Evolutionary conservation across 2,329 filamentous ascomycete genomes (phyloP).

Genomic region (Lasiodiplodia citricola): DNA sequence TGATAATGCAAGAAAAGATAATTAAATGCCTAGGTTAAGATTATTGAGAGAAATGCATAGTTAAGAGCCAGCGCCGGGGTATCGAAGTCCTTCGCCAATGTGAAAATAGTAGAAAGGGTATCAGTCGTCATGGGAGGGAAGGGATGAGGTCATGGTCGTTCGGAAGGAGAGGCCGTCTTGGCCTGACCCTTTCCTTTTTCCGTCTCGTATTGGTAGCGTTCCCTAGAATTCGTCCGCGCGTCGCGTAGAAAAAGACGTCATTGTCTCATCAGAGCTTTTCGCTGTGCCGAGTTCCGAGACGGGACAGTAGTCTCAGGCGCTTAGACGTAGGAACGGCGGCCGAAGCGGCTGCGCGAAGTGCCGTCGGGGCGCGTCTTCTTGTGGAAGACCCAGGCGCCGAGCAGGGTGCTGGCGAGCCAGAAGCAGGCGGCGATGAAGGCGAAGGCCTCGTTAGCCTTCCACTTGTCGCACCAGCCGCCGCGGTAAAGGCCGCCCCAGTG

Average conservation of each 20-base stretch:
- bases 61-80: slow-evolving; percentile 6
- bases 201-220: not conserved
- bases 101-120: slow-evolving; percentile 12
- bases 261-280: slow-evolving; percentile 1
- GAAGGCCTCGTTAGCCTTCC: slow-evolving; percentile 75
- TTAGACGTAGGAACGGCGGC: slow-evolving; percentile 30
- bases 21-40: not conserved
- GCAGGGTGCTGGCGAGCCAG: slow-evolving; percentile 69
- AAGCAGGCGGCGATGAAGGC: slow-evolving; percentile 72
- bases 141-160: not conserved
- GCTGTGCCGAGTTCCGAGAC: slow-evolving; percentile 8
- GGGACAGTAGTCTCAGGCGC: not conserved
- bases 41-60: not conserved
- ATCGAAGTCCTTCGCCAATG: not conserved
- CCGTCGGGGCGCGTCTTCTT: slow-evolving; percentile 29
- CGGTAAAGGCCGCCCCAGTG: slow-evolving; percentile 62
- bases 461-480: slow-evolving; percentile 66
- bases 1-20: not conserved
- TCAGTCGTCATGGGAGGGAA: not conserved
- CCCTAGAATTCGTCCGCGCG: no score
- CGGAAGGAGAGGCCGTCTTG: not conserved
- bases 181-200: no score
- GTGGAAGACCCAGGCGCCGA: slow-evolving; percentile 41
- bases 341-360: slow-evolving; percentile 27
- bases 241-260: not conserved